Evolutionary conservation across 129 eudicot species (phyloP), one percentile per base, ranked within the genome.

Genomic region (Chrysanthemum lavandulifolium): DNA sequence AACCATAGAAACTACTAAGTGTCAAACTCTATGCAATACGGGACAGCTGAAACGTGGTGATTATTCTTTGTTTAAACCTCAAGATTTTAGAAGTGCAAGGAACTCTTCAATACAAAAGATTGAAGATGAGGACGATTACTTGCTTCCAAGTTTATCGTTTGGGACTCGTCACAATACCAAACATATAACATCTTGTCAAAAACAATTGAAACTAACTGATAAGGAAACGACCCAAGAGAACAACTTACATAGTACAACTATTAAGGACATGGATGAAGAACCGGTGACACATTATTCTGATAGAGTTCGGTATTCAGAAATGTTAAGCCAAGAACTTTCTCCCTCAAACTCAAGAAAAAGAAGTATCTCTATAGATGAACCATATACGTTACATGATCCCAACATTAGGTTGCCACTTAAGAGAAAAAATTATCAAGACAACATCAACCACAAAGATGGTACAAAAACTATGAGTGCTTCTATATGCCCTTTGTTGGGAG

Each of bases 121-220:
- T 29, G 80, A 74, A 62, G 78, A 73, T 9, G 79, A 81, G 31
- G 82, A 81, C 18, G 79, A 78, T 67, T 70, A 70, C 59, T 31
- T 66, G 49, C 40, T 74, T 63, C 82, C 84, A 33, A 67, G 74
- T 69, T 67, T 79, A 45, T 73, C 76, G 21, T 56, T 27, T 40
- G 71, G 68, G 62, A 77, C 69, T 54, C 63, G 61, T 54, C 43
- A 49, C 10, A n/a, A 49, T 33, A 27, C 60, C 54, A 64, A 74
- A 68, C 83, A 33, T 60, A 62, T 56, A 10, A 71, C 12, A 5
- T 67, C 66, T 48, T 21, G 9, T 45, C 66, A 43, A 70, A 81
- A 66, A 31, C 81, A 56, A 10, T 12, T 50, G 13, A 31, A 74
- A 57, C 70, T 43, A 3, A 61, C 64, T 0, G 68, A 56, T 48